Evolutionary conservation across 2,329 filamentous ascomycete genomes (phyloP).

Genomic region (Beauveria varroae): DNA sequence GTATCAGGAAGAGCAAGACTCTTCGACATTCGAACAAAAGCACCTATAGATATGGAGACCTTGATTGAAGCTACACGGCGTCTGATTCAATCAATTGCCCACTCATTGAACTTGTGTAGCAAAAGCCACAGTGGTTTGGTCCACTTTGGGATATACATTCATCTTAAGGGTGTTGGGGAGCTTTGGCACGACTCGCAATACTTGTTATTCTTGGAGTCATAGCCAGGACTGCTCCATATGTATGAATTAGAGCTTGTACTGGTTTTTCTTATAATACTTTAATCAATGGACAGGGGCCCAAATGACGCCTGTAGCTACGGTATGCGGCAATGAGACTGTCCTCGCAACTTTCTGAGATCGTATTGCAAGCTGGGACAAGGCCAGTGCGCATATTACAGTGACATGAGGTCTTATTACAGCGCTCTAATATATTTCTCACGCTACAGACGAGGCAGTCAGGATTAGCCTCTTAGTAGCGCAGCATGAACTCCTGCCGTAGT

Average conservation of each 20-base stretch:
- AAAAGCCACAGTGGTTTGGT: not conserved
- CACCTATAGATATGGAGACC: conserved; percentile 25
- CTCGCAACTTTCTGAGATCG: not conserved
- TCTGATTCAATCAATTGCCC: not conserved
- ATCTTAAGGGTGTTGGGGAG: not conserved
- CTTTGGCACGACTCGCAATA: not conserved
- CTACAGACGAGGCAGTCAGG: not conserved
- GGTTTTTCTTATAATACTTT: not conserved
- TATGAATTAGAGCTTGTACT: not conserved
- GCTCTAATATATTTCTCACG: not conserved
- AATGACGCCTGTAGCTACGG: not conserved
- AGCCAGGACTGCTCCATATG: not conserved
- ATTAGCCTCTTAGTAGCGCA: not conserved
- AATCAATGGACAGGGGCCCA: not conserved
- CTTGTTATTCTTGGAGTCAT: not conserved
- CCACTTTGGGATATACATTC: not conserved
- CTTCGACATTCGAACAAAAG: conserved; percentile 36
- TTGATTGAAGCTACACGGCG: conserved; percentile 14
- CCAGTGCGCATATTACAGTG: not conserved
- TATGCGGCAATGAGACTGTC: not conserved
- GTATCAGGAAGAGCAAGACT: conserved; percentile 81
- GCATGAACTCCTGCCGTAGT: not conserved
- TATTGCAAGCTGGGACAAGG: not conserved
- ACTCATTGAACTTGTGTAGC: not conserved
- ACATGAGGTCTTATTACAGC: not conserved